Evolutionary conservation across 805 yeast species (phyloP).

Genomic region (Pichia ethanolica): DNA sequence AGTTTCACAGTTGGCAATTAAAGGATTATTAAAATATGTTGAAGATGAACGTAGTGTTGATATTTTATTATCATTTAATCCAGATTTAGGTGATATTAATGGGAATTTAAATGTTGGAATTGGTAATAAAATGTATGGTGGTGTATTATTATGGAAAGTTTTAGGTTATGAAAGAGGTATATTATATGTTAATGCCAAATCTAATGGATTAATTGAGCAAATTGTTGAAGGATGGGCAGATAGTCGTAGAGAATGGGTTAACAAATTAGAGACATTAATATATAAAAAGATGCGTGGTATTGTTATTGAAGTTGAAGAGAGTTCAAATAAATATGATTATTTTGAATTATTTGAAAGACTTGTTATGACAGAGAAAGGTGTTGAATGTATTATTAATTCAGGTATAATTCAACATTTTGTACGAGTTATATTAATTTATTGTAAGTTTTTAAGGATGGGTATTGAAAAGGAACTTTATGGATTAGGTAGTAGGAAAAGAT

Average conservation of each 20-base stretch:
- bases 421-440: background rate
- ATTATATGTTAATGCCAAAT: background rate
- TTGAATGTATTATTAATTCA: background rate
- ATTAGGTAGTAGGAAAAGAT: background rate
- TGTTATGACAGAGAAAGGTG: background rate
- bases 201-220: slow-evolving; percentile 1
- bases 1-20: background rate
- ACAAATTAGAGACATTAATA: background rate
- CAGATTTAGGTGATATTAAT: slow-evolving; percentile 1
- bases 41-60: slow-evolving; percentile 2
- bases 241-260: slow-evolving; percentile 2
- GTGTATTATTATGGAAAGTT: background rate
- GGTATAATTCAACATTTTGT: slow-evolving; percentile 6
- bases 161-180: slow-evolving; percentile 2
- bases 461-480: slow-evolving; percentile 2
- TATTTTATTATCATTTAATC: slow-evolving; percentile 1
- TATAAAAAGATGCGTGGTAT: slow-evolving; percentile 2
- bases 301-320: background rate
- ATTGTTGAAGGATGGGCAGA: slow-evolving; percentile 5
- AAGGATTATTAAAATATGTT: slow-evolving; percentile 1
- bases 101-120: background rate
- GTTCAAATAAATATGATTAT: background rate
- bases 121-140: background rate
- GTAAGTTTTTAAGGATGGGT: background rate
- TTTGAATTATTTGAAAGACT: slow-evolving; percentile 1